Evolutionary conservation across 495 filamentous ascomycete species (phyloP).

Genomic region (Penicillium cataractarum): DNA sequence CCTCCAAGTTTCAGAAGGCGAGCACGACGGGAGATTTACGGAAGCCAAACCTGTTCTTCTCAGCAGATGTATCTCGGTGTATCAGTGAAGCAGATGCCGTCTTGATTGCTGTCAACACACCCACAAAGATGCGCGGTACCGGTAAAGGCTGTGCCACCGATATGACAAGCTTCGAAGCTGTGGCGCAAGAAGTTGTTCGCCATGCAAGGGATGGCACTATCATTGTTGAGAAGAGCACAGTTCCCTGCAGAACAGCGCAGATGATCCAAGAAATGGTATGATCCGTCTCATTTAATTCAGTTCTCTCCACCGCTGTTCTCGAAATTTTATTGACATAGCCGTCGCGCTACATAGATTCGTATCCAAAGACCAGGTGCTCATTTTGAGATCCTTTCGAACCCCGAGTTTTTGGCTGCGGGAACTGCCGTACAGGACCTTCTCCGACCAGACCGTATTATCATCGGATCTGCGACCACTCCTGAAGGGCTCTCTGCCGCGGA

Average conservation of each 20-base stretch:
- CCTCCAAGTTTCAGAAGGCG: background rate
- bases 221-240: slow-evolving; percentile 79
- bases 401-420: slow-evolving; percentile 78
- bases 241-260: slow-evolving; percentile 74
- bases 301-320: background rate
- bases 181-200: slow-evolving; percentile 63
- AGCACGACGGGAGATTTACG: background rate
- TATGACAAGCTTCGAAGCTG: slow-evolving; percentile 68
- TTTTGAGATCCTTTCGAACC: slow-evolving; percentile 82
- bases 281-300: background rate
- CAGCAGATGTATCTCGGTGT: slow-evolving; percentile 60
- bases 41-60: slow-evolving; percentile 65
- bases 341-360: slow-evolving; percentile 4
- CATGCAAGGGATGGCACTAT: slow-evolving; percentile 67
- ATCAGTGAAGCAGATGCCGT: slow-evolving; percentile 71
- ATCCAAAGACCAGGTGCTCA: slow-evolving; percentile 46
- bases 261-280: slow-evolving; percentile 66
- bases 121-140: slow-evolving; percentile 69
- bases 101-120: slow-evolving; percentile 78
- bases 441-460: slow-evolving; percentile 70
- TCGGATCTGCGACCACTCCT: slow-evolving; percentile 62
- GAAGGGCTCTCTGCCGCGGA: slow-evolving; percentile 61
- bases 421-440: slow-evolving; percentile 71
- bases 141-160: slow-evolving; percentile 72
- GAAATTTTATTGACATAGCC: background rate